phyloP scores from a whole-genome alignment of 2,329 filamentous ascomycete species.

The Xylaria multiplex region DNA sequence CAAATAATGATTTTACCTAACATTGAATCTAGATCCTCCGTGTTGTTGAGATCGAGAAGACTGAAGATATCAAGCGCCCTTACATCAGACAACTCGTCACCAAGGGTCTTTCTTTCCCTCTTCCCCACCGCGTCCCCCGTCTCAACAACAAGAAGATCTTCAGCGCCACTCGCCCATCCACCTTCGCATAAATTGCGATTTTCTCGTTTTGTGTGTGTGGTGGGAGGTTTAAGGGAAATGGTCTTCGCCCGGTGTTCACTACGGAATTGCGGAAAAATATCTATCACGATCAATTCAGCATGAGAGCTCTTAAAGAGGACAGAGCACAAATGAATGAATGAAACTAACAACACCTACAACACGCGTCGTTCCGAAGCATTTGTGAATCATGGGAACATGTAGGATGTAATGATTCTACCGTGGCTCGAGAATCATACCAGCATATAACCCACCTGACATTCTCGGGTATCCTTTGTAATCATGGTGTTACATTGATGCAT shows the following conservation, averaged over 20 bases:
- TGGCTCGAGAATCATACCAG: slow-evolving; percentile 3
- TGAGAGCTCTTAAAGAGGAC: slow-evolving; percentile 57
- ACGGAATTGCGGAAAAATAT: slow-evolving; percentile 68
- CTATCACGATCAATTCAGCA: slow-evolving; percentile 64
- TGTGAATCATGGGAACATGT: slow-evolving; percentile 19
- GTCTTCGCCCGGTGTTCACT: slow-evolving; percentile 68
- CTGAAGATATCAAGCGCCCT: slow-evolving; percentile 92
- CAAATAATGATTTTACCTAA: slow-evolving; percentile 40
- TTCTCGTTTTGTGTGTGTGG: slow-evolving; percentile 57
- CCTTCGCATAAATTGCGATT: slow-evolving; percentile 84
- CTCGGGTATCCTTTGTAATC: slow-evolving; percentile 15
- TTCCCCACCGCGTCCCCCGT: slow-evolving; percentile 94
- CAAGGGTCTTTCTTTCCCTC: slow-evolving; percentile 97
- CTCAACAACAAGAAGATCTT: slow-evolving; percentile 89
- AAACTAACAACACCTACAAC: slow-evolving; percentile 40
- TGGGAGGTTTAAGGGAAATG: slow-evolving; percentile 58
- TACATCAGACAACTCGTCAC: slow-evolving; percentile 99
- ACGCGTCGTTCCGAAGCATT: slow-evolving; percentile 8
- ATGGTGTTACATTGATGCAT: slow-evolving; percentile 1
- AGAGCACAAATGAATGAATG: slow-evolving; percentile 45
- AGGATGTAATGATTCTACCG: background rate
- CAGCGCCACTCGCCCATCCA: slow-evolving; percentile 90
- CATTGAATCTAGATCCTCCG: slow-evolving; percentile 81
- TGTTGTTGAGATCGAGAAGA: slow-evolving; percentile 96
- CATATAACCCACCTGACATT: slow-evolving; percentile 15